Evolutionary conservation across 2,329 filamentous ascomycete species (phyloP).

Genomic region (Neonectria punicea): DNA sequence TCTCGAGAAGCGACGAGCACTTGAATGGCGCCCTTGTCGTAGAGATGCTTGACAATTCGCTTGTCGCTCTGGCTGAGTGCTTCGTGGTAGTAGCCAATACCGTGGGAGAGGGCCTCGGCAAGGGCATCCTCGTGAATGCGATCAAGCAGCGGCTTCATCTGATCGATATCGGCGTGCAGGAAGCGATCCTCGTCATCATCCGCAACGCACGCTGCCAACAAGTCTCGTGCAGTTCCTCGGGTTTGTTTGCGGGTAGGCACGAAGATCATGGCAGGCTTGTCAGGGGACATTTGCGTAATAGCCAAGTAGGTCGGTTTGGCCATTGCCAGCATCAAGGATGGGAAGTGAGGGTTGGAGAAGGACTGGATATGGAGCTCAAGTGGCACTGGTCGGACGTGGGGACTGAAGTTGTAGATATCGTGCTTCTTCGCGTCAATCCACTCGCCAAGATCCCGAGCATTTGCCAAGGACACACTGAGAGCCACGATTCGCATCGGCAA

Average conservation of each 20-base stretch:
- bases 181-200: conserved; percentile 96
- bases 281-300: conserved; percentile 85
- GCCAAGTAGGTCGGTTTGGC: conserved; percentile 92
- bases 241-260: conserved; percentile 95
- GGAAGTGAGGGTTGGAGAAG: conserved; percentile 95
- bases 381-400: conserved; percentile 86
- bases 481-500: conserved; percentile 87
- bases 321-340: conserved; percentile 98
- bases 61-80: conserved; percentile 89
- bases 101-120: conserved; percentile 89
- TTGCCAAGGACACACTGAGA: conserved; percentile 89
- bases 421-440: conserved; percentile 99
- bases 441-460: conserved; percentile 92
- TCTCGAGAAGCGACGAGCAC: conserved; percentile 82
- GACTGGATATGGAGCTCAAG: conserved; percentile 95
- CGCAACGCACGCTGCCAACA: conserved; percentile 86
- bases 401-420: conserved; percentile 98
- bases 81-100: conserved; percentile 97
- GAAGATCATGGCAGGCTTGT: conserved; percentile 92
- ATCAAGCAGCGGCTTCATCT: conserved; percentile 83
- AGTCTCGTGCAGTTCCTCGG: conserved; percentile 84
- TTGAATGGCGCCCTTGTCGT: conserved; percentile 88
- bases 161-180: conserved; percentile 83
- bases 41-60: conserved; percentile 92
- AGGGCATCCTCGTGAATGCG: conserved; percentile 88